Evolutionary conservation across 352 stramenopile species (phyloP).

Genomic region (Aphanomyces stellatus): DNA sequence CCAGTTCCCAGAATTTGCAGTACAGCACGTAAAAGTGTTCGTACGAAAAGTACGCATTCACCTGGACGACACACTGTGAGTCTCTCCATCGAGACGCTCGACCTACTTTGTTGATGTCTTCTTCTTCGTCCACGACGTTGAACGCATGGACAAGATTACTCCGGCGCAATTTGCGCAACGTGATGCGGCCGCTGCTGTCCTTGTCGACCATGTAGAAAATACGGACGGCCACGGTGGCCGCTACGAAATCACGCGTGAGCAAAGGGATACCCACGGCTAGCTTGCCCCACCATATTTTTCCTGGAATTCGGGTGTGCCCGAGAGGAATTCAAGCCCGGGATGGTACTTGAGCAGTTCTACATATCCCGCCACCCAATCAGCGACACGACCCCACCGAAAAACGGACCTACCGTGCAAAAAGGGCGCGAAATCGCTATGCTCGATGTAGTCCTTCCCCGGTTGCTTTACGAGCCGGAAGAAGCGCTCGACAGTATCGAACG

Average conservation of each 20-base stretch:
- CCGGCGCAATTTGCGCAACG: constrained; percentile 87
- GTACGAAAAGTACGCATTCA: constrained; percentile 96
- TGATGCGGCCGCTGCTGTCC: constrained; percentile 93
- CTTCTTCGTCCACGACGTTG: constrained; percentile 95
- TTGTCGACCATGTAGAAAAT: constrained; percentile 94
- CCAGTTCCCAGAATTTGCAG: constrained; percentile 99
- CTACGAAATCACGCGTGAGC: constrained; percentile 26
- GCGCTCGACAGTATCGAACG: constrained; percentile 92
- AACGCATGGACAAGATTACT: constrained; percentile 94
- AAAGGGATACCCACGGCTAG: neutral
- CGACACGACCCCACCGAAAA: constrained; percentile 36
- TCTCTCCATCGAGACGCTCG: neutral
- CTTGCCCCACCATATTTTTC: constrained; percentile 95
- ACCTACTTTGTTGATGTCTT: constrained; percentile 99
- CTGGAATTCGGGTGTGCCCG: constrained; percentile 98
- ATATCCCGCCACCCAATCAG: constrained; percentile 41
- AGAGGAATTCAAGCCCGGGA: constrained; percentile 94
- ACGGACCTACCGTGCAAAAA: constrained; percentile 87
- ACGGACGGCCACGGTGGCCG: constrained; percentile 92
- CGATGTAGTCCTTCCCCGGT: constrained; percentile 81
- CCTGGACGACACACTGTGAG: constrained; percentile 26
- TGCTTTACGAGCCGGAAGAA: constrained; percentile 98
- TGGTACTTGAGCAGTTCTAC: constrained; percentile 83
- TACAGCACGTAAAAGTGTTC: constrained; percentile 99
- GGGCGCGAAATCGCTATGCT: constrained; percentile 95